These are phyloP conservation scores for Rosa multiflora DNA, from an alignment of 306 rosid genomes.

Conservation along the genomic window DNA sequence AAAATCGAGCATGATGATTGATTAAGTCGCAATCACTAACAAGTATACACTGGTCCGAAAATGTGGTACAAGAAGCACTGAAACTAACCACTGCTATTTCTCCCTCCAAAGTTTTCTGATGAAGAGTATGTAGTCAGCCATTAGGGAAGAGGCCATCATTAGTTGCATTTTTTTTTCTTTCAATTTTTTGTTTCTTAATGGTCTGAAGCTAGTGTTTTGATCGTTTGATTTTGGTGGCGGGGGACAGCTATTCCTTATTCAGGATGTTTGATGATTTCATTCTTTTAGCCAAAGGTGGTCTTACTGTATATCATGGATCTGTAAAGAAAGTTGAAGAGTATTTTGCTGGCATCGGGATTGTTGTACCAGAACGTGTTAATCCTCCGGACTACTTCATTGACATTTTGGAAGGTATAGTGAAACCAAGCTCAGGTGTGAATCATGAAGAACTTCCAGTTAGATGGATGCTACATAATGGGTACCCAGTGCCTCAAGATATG, in stretches of 20 bases:
- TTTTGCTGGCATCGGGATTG: conserved; percentile 68
- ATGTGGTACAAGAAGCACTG: background rate
- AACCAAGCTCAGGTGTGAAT: conserved; percentile 50
- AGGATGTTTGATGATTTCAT: conserved; percentile 82
- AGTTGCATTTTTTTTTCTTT: background rate
- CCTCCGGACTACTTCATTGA: conserved; percentile 87
- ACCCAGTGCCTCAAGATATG: conserved; percentile 71
- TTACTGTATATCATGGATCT: conserved; percentile 76
- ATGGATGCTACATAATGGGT: conserved; percentile 88
- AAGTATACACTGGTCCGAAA: background rate
- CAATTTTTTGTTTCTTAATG: background rate
- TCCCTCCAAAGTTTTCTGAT: background rate
- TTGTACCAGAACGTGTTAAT: conserved; percentile 75
- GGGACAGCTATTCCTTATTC: conserved; percentile 67
- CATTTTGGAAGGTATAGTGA: conserved; percentile 73
- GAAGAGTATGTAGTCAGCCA: background rate
- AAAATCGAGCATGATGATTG: background rate
- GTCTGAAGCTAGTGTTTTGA: background rate
- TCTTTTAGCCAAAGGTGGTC: conserved; percentile 84
- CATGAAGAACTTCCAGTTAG: conserved; percentile 68
- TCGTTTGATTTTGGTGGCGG: conserved; percentile 7
- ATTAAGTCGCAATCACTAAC: background rate
- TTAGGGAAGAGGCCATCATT: background rate
- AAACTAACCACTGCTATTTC: background rate
- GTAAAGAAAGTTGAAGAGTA: conserved; percentile 81